Conservation (phyloP, 345 rosid species). For the Populus pruinosa region DNA sequence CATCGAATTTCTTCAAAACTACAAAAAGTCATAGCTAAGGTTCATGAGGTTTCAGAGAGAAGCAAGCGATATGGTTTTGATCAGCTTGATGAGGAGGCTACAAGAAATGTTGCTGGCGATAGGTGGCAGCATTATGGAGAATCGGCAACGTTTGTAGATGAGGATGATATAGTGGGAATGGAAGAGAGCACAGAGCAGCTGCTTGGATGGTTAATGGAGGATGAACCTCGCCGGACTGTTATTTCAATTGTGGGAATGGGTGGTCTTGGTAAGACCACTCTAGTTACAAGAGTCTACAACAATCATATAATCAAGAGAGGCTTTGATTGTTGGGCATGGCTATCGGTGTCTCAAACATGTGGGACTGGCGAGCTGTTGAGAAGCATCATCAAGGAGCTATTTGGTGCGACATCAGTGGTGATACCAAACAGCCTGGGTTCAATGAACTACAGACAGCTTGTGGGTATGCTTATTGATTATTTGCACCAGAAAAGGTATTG, state of each 20-base stretch:
- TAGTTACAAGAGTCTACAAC: conserved; percentile 25
- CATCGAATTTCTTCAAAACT: conserved; percentile 17
- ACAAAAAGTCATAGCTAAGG: conserved; percentile 17
- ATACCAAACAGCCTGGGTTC: conserved; percentile 14
- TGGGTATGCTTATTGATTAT: conserved; percentile 15
- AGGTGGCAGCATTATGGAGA: conserved; percentile 18
- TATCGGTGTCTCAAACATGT: conserved; percentile 21
- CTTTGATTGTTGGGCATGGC: conserved; percentile 30
- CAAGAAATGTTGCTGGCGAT: not conserved
- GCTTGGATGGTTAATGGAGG: conserved; percentile 18
- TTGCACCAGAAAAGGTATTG: conserved; percentile 25
- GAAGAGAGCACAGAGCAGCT: conserved; percentile 15
- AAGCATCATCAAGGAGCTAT: conserved; percentile 23
- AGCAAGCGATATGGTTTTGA: conserved; percentile 24
- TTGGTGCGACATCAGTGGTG: conserved; percentile 6
- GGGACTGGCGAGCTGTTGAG: conserved; percentile 17
- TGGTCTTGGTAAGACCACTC: conserved; percentile 36
- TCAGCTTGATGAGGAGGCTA: conserved; percentile 15
- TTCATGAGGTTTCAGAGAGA: conserved; percentile 23
- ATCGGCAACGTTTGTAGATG: conserved; percentile 23
- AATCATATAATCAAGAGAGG: conserved; percentile 3
- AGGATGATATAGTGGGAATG: conserved; percentile 33
- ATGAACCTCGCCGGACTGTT: conserved; percentile 18
- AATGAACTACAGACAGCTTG: conserved; percentile 21
- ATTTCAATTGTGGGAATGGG: conserved; percentile 35